Conservation (phyloP, 352 stramenopile species). For the Blastocystis sp. region DNA sequence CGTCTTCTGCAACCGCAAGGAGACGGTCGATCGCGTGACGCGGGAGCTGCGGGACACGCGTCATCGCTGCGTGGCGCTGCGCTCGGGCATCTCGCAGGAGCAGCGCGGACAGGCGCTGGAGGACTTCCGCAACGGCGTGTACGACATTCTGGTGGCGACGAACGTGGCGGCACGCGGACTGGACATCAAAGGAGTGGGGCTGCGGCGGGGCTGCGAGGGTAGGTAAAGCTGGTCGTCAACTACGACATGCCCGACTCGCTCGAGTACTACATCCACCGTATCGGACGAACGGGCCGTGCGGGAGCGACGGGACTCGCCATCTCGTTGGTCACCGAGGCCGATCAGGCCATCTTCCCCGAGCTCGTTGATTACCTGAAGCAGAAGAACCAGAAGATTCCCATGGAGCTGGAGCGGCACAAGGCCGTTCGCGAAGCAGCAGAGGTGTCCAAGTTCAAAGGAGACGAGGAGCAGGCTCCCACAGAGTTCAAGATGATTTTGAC, state of each 20-base stretch:
- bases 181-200: conserved; percentile 78
- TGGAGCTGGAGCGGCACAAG: conserved; percentile 77
- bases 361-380: conserved; percentile 87
- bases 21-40: conserved; percentile 75
- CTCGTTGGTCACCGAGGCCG: conserved; percentile 89
- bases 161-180: conserved; percentile 74
- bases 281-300: conserved; percentile 89
- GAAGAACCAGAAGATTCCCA: conserved; percentile 81
- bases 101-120: conserved; percentile 79
- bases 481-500: conserved; percentile 53
- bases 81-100: conserved; percentile 90
- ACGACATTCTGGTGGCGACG: conserved; percentile 65
- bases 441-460: conserved; percentile 6
- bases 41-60: not conserved
- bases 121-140: conserved; percentile 66
- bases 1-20: conserved; percentile 99
- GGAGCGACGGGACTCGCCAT: conserved; percentile 89
- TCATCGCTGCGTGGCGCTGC: conserved; percentile 64
- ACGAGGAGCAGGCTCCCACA: not conserved
- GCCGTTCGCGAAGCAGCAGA: conserved; percentile 61
- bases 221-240: conserved; percentile 95
- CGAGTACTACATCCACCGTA: conserved; percentile 93
- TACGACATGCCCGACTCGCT: conserved; percentile 93
- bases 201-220: not conserved
- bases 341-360: conserved; percentile 89